phyloP scores from a whole-genome alignment of 177 flowering plant genomes.

The Vitis hybrid region DNA sequence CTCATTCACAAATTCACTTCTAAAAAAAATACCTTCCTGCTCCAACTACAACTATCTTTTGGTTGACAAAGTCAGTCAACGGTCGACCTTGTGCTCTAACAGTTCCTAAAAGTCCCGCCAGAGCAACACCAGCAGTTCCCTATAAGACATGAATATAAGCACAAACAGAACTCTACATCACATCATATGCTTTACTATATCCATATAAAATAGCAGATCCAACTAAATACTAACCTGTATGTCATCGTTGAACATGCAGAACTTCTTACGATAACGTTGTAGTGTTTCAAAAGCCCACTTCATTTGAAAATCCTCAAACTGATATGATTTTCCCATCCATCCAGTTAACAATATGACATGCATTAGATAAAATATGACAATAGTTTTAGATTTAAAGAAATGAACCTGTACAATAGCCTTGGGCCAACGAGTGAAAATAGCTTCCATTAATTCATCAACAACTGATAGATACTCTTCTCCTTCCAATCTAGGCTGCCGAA shows the following conservation, averaged over 20 bases:
- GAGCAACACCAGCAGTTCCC: slow-evolving; percentile 99
- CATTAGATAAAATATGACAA: not conserved
- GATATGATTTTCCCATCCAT: slow-evolving; percentile 15
- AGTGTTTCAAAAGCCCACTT: slow-evolving; percentile 99
- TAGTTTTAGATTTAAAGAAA: slow-evolving; percentile 8
- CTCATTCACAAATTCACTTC: not conserved
- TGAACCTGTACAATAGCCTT: slow-evolving; percentile 96
- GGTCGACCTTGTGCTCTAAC: slow-evolving; percentile 97
- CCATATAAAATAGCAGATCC: not conserved
- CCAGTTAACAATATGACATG: slow-evolving; percentile 8
- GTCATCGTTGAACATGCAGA: slow-evolving; percentile 99
- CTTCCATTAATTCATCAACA: slow-evolving; percentile 99
- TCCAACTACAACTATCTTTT: slow-evolving; percentile 97
- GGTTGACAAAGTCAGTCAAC: slow-evolving; percentile 77
- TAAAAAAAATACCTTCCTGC: slow-evolving; percentile 80
- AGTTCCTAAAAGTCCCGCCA: slow-evolving; percentile 92
- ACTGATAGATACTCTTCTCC: slow-evolving; percentile 92
- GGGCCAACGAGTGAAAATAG: slow-evolving; percentile 90
- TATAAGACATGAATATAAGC: slow-evolving; percentile 22
- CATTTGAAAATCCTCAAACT: slow-evolving; percentile 99
- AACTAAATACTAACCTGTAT: slow-evolving; percentile 62
- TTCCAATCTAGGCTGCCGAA: slow-evolving; percentile 90
- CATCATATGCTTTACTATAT: not conserved
- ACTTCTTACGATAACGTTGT: slow-evolving; percentile 76
- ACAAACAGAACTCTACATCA: slow-evolving; percentile 5